A percentile compares a stretch with the other conserved stretches of the same genome.
Conservation (phyloP, 2,329 filamentous ascomycete genomes). For the Xylaria sp. region DNA sequence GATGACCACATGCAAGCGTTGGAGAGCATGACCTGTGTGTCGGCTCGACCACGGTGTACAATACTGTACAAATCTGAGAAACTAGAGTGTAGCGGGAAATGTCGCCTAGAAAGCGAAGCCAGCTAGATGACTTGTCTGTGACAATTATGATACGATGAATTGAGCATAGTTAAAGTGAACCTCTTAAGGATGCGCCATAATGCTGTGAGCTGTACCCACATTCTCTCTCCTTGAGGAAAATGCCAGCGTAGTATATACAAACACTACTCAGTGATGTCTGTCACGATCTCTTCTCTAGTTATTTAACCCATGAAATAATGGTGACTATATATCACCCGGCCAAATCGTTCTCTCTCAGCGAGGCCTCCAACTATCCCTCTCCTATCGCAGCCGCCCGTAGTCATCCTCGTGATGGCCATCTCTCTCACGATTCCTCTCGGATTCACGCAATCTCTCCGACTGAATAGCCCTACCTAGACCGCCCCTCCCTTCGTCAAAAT, state of each 20-base stretch:
- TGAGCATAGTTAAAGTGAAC: constrained; percentile 15
- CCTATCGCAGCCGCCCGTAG: constrained; percentile 67
- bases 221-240: constrained; percentile 1
- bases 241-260: constrained; percentile 20
- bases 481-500: constrained; percentile 94
- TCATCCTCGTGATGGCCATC: constrained; percentile 62
- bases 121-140: constrained; percentile 19
- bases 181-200: constrained; percentile 1
- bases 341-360: background rate
- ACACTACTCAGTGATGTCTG: constrained; percentile 28
- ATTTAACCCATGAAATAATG: background rate
- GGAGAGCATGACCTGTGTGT: constrained; percentile 9
- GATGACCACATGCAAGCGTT: background rate
- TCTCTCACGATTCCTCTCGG: constrained; percentile 56
- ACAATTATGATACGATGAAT: background rate
- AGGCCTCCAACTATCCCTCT: constrained; percentile 27
- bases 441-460: constrained; percentile 54
- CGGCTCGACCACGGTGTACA: constrained; percentile 30
- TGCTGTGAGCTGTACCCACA: constrained; percentile 8
- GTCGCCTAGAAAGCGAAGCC: constrained; percentile 4
- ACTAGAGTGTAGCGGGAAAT: background rate
- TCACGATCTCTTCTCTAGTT: constrained; percentile 42
- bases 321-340: background rate
- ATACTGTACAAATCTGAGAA: constrained; percentile 33
- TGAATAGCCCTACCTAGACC: constrained; percentile 85